A percentile compares a stretch with the other conserved stretches of the same genome.
Conservation (phyloP, 2,329 filamentous ascomycete genomes). For the Sporothrix globosa region DNA sequence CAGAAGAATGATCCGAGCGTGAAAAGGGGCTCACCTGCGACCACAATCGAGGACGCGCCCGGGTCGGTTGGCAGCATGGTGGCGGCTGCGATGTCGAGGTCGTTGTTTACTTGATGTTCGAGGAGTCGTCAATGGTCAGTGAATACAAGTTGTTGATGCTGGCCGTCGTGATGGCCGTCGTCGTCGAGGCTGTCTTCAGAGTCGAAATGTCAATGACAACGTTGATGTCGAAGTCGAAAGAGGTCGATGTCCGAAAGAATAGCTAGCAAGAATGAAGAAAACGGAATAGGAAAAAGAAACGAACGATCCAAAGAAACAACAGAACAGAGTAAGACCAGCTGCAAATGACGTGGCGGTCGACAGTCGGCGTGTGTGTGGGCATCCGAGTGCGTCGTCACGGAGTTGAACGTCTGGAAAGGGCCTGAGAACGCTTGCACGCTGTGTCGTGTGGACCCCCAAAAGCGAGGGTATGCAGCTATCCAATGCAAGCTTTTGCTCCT, state of each 20-base stretch:
- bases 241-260: conserved; percentile 1
- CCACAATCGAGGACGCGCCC: conserved; percentile 62
- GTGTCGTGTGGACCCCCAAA: neutral
- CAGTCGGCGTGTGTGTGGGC: neutral
- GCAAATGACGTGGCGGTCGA: conserved; percentile 25
- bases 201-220: neutral
- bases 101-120: neutral
- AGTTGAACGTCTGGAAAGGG: neutral
- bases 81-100: conserved; percentile 27
- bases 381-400: neutral
- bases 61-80: conserved; percentile 47
- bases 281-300: conserved; percentile 3
- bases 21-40: conserved; percentile 52
- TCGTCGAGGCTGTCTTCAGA: neutral
- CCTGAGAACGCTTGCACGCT: conserved; percentile 1
- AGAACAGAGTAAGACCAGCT: neutral
- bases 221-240: neutral
- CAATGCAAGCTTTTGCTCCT: neutral
- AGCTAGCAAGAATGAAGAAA: neutral
- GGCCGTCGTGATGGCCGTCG: neutral
- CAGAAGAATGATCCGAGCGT: neutral
- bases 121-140: neutral
- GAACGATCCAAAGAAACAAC: conserved; percentile 2
- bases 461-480: conserved; percentile 14
- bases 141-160: neutral